Conservation (phyloP, 129 eudicot species). For the Dittrichia graveolens region DNA sequence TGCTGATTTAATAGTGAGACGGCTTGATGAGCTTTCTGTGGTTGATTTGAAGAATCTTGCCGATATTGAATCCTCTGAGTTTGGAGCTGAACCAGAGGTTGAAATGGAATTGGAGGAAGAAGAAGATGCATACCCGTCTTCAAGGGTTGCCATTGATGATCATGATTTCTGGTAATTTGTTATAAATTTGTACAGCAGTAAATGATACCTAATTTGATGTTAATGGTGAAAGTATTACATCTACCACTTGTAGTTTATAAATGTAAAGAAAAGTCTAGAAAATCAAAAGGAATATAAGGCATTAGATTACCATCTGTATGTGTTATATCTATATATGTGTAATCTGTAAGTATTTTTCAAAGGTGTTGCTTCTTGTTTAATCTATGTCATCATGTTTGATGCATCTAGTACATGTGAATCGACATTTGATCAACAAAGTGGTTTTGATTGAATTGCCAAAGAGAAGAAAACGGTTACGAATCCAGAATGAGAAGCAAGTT, state of each 20-base stretch:
- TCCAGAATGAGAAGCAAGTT: too few relatives aligned
- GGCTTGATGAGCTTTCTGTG: constrained; percentile 81
- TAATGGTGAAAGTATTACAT: constrained; percentile 32
- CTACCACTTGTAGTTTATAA: constrained; percentile 41
- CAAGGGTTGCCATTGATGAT: constrained; percentile 51
- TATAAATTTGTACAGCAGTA: constrained; percentile 50
- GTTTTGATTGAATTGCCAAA: too few relatives aligned
- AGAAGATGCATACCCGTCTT: constrained; percentile 48
- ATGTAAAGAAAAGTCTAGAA: constrained; percentile 5
- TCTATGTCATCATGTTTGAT: neutral
- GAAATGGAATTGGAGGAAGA: constrained; percentile 81
- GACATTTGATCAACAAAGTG: neutral
- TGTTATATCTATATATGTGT: constrained; percentile 13
- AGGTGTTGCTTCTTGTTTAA: constrained; percentile 22
- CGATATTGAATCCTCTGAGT: constrained; percentile 63
- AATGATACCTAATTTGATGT: constrained; percentile 29
- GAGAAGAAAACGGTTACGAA: too few relatives aligned
- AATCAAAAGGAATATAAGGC: constrained; percentile 31
- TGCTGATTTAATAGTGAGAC: constrained; percentile 84
- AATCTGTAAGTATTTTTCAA: constrained; percentile 27
- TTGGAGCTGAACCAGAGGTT: constrained; percentile 50
- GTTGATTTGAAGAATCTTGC: constrained; percentile 95
- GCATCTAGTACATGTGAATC: neutral
- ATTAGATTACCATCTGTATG: constrained; percentile 50
- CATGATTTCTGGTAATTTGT: constrained; percentile 72